A percentile compares a stretch with the other conserved stretches of the same genome.
phyloP scores from a whole-genome alignment of 2,329 filamentous ascomycete species.

The Fonsecaea multimorphosa region DNA sequence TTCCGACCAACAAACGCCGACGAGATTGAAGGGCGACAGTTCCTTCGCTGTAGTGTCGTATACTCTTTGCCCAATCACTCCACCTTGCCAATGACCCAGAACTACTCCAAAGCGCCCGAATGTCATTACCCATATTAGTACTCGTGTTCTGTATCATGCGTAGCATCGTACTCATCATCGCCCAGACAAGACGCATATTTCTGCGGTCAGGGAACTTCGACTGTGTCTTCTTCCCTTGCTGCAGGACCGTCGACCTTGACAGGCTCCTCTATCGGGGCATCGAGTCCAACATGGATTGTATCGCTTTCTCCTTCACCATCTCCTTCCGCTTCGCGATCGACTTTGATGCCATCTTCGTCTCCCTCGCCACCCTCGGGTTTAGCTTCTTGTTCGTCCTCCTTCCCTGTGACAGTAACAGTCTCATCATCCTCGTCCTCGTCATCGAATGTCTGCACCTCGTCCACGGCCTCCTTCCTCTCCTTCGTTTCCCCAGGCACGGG shows the following conservation, averaged over 20 bases:
- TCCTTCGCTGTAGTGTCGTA: not conserved
- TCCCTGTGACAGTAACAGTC: slow-evolving; percentile 35
- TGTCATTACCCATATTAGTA: slow-evolving; percentile 5
- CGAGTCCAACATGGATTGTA: not conserved
- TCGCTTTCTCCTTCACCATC: not conserved
- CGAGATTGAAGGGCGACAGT: not conserved
- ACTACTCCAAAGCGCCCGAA: not conserved
- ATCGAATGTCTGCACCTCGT: slow-evolving; percentile 88
- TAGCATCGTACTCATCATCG: not conserved
- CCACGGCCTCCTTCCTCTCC: slow-evolving; percentile 75
- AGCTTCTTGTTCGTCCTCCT: slow-evolving; percentile 18
- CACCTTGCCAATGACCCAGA: not conserved
- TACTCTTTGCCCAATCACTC: not conserved
- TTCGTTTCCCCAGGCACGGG: slow-evolving; percentile 55
- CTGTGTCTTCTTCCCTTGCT: slow-evolving; percentile 8
- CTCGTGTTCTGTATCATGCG: not conserved
- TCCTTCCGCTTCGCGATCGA: not conserved
- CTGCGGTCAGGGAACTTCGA: slow-evolving; percentile 6
- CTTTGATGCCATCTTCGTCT: slow-evolving; percentile 9
- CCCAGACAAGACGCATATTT: not conserved
- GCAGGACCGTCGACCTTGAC: not conserved
- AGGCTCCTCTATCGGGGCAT: not conserved
- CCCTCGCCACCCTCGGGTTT: slow-evolving; percentile 12
- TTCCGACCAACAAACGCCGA: not conserved
- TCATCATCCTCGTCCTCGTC: slow-evolving; percentile 61